Base-by-base conservation (phyloP, 108 stramenopile species). In the Mediolabrus comicus region DNA sequence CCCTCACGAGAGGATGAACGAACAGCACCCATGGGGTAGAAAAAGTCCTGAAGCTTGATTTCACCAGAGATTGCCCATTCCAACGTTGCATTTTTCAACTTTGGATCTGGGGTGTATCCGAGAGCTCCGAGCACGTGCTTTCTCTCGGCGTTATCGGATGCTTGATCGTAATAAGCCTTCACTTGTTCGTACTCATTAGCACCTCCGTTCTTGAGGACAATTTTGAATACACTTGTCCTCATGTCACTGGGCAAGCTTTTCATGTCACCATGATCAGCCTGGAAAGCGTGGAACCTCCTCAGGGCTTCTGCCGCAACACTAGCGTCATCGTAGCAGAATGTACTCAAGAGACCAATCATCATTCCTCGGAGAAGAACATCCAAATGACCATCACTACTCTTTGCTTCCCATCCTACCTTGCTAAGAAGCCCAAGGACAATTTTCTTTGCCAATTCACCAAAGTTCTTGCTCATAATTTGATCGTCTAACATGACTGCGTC, bases 31-130 rank as follows among this genome's bases (percentile, higher is more conserved):
- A 95, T 93, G 22, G 95, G 86, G 71, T 98, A 98, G 80, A 98
- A 98, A 77, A 97, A 97, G 80, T 98, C 98, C 75, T 98, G 98
- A 54, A 97, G 75, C 70, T 98, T 98, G 64, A 98, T 86, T 52
- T 83, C 95, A 11, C 92, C 95, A 17, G 90, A 86, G 1, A 92
- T 85, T 24, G 96, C 75, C 96, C 97, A 97, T 30, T 97, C 96
- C 39, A 98, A 56, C 1, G 95, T 94, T 30, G 61, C 71, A 38
- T 62, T 17, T 60, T 97, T 97, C 29, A 98, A 79, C 30, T 82
- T 82, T n/a, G 64, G 62, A 66, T 89, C 87, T 12, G 59, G 16
- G 22, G 88, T 74, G 28, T 59, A 31, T 3, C 97, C 97, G n/a
- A 97, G 79, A 12, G 86, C 76, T 16, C 63, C 74, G 19, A 95